Base-by-base conservation (phyloP, 371 early-diverging fungal species). In the Mortierella sp. region DNA sequence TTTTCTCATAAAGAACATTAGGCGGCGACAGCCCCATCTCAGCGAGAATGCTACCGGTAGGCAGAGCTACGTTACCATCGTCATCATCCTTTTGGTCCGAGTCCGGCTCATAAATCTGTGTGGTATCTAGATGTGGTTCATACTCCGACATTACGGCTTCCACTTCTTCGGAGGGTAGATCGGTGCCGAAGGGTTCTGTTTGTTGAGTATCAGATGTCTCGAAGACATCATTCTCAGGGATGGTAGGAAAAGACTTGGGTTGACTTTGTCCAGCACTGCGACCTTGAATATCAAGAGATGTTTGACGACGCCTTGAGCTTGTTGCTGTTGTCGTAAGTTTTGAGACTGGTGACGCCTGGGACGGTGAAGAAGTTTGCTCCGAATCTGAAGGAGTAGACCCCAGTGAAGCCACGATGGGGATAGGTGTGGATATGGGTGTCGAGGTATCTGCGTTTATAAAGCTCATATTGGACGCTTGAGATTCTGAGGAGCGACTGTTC, bases 401-500 rank as follows among this genome's bases (percentile, higher is more conserved):
- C 40, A 63, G 70, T n/a, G 67, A 57, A 40, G 28, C 24, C 43
- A 28, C 2, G 47, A 15, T 45, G 3, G 62, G 62, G 13, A 57
- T 28, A 15, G 67, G 67, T 4, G 67, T 66, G 8, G 36, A 41
- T 6, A 63, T 36, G n/a, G 76, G 76, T n/a, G 76, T 70, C 6
- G 76, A 76, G 4, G 67, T 66, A 2, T 57, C 70, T 5, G 55
- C 53, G 5, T 67, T 24, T 2, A 47, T 16, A 40, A 76, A 76
- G 45, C 76, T 76, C 28, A 70, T 55, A 19, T 76, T 63, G 3
- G 76, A 75, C 11, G 16, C 33, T 41, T 67, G 64, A 0, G 76
- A 75, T 4, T 50, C 68, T 16, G 67, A 67, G 0, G 73, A 67
- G 28, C 63, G 66, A 43, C 65, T 68, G 36, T 63, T 74, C 38